Base-by-base conservation (phyloP, 345 rosid species). In the Arabidopsis arenosa region DNA sequence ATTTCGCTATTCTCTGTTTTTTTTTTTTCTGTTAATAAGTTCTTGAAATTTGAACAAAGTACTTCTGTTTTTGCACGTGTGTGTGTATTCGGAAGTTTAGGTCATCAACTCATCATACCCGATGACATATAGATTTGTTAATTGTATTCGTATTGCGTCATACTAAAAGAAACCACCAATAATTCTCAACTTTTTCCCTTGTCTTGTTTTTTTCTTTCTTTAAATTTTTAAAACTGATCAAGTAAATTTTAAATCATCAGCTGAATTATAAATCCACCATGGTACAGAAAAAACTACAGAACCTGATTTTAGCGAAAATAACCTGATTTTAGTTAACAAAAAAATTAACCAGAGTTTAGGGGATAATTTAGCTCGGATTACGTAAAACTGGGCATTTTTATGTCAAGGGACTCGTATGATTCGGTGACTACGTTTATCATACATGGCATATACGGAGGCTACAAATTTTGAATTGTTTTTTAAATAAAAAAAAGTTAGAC, bases 371-470 rank as follows among this genome's bases (percentile, higher is more conserved):
- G 18, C 23, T 14, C 1, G 7, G 39, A 45, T 28, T 44, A 28
- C 40, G 5, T 28, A 5, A 60, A 61, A 18, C 10, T 15, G 6
- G n/a, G 6, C 55, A 64, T 45, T 10, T 30, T 63, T 41, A 41
- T 41, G 36, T 33, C 41, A 45, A 64, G 10, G 15, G 15, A 5
- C 5, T 23, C 40, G 32, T 35, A 11, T 45, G 55, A 41, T 41
- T 62, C 40, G 41, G 23, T 47, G 68, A 44, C 40, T 10, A 63
- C 54, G 14, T 57, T 57, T 15, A 58, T 58, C 63, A 58, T 57
- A 8, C 23, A 33, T 7, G 8, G 41, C 41, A 57, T 33, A 55
- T 0, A 55, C n/a, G 41, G 17, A 57, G 41, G 63, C 55, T 45
- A 47, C n/a, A 28, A 0, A 65, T 47, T 15, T 58, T 7, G 15